Percentiles rank a stretch among this genome's conserved stretches.
Conservation (phyloP, 305 asterid species). For the Fraxinus platypoda region DNA sequence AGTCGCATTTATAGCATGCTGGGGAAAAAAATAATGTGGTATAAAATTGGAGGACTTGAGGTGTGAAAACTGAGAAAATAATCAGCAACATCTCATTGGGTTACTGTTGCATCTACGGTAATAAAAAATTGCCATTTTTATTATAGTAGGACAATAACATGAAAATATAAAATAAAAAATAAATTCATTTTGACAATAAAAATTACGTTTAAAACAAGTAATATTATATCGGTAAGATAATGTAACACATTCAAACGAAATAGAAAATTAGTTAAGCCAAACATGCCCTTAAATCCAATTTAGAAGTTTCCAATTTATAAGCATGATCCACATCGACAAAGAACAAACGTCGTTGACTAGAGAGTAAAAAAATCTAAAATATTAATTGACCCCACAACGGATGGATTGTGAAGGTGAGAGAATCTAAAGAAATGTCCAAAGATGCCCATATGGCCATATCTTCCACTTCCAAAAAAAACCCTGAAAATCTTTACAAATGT, state of each 20-base stretch:
- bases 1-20: too few species aligned
- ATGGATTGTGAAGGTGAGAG: conserved; percentile 37
- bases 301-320: too few species aligned
- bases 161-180: neutral
- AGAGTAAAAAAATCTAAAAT: neutral
- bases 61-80: too few species aligned
- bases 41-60: too few species aligned
- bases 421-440: conserved; percentile 50
- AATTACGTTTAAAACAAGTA: neutral
- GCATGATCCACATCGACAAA: neutral
- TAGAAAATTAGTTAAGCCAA: too few species aligned
- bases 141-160: neutral
- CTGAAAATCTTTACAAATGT: conserved; percentile 39
- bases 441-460: conserved; percentile 40
- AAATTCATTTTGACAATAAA: neutral
- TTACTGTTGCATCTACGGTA: too few species aligned
- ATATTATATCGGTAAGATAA: neutral
- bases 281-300: neutral
- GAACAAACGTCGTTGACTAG: neutral
- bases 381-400: conserved; percentile 31
- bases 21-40: too few species aligned
- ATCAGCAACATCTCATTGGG: too few species aligned
- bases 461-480: conserved; percentile 40
- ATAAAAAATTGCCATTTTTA: too few species aligned
- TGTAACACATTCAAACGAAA: neutral